phyloP scores from a whole-genome alignment of 192 early-diverging fungal species.

The Dispira simplex region DNA sequence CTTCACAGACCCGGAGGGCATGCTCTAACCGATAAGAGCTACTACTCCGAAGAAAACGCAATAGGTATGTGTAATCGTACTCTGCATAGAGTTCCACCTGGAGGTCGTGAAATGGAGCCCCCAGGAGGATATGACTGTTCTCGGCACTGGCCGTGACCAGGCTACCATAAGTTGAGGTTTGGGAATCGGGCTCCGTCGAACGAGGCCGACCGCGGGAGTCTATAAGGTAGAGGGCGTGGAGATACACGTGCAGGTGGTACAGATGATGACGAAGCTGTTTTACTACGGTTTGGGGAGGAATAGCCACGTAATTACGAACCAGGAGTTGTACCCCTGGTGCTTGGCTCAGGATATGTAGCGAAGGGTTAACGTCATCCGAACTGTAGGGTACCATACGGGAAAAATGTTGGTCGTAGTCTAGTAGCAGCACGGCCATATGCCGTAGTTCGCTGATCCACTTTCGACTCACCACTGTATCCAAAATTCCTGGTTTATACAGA shows the following conservation, averaged over 20 bases:
- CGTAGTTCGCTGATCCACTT: slow-evolving; percentile 69
- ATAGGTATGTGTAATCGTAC: slow-evolving; percentile 54
- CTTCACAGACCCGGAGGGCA: slow-evolving; percentile 59
- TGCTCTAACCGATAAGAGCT: slow-evolving; percentile 61
- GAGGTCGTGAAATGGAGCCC: slow-evolving; percentile 54
- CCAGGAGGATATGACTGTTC: slow-evolving; percentile 28
- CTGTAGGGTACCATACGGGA: slow-evolving; percentile 16
- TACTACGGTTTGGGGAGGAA: slow-evolving; percentile 52
- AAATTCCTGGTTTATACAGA: slow-evolving; percentile 49
- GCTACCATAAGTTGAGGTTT: too few species aligned
- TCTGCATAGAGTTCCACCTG: slow-evolving; percentile 90
- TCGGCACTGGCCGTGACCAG: neutral
- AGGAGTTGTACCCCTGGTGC: slow-evolving; percentile 63
- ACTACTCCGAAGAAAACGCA: slow-evolving; percentile 73
- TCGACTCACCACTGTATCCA: slow-evolving; percentile 57
- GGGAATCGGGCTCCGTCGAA: neutral
- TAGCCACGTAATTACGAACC: slow-evolving; percentile 68
- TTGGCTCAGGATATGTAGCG: slow-evolving; percentile 22
- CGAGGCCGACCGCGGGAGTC: slow-evolving; percentile 23
- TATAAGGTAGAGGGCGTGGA: slow-evolving; percentile 72
- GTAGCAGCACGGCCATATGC: slow-evolving; percentile 60
- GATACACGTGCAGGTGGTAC: slow-evolving; percentile 68
- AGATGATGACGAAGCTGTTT: slow-evolving; percentile 40
- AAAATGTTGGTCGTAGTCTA: slow-evolving; percentile 66
- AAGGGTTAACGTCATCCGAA: slow-evolving; percentile 14